These are phyloP conservation scores for Apophysomyces variabilis DNA, from an alignment of 371 early-diverging fungal genomes.

Conservation along the genomic window DNA sequence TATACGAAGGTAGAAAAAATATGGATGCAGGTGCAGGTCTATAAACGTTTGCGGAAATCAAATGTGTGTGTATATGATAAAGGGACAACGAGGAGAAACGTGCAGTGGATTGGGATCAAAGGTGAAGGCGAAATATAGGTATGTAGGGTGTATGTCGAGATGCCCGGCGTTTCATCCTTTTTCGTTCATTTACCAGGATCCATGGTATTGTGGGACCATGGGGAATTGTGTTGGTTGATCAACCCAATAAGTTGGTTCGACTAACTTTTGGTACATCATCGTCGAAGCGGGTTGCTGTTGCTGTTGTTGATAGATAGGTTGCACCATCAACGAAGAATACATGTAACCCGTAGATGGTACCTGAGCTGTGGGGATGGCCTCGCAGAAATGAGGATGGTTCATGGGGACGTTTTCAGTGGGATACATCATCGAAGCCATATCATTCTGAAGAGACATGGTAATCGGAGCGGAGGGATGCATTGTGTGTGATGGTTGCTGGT, in stretches of 20 bases:
- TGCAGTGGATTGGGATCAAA: background rate
- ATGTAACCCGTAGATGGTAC: background rate
- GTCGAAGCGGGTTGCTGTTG: background rate
- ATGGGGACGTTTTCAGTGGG: background rate
- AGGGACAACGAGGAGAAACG: background rate
- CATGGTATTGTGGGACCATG: background rate
- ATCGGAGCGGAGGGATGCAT: too few relatives aligned
- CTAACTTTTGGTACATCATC: background rate
- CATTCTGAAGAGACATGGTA: too few relatives aligned
- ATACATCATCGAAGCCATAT: background rate
- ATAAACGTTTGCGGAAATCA: too few relatives aligned
- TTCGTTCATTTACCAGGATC: background rate
- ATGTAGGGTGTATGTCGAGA: too few relatives aligned
- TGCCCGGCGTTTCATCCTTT: background rate
- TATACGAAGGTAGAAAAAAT: too few relatives aligned
- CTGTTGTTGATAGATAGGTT: conserved; percentile 7
- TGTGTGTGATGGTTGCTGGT: background rate
- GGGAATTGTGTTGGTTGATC: background rate
- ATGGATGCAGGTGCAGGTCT: too few relatives aligned
- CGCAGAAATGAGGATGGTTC: background rate
- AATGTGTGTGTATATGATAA: too few relatives aligned
- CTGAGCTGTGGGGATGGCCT: background rate
- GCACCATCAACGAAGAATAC: conserved; percentile 2
- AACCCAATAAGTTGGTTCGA: conserved; percentile 1
- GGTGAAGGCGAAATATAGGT: background rate